Evolutionary conservation across 2,329 filamentous ascomycete genomes (phyloP), one percentile per base, ranked within the genome.

Genomic region (Cordyceps farinosa): DNA sequence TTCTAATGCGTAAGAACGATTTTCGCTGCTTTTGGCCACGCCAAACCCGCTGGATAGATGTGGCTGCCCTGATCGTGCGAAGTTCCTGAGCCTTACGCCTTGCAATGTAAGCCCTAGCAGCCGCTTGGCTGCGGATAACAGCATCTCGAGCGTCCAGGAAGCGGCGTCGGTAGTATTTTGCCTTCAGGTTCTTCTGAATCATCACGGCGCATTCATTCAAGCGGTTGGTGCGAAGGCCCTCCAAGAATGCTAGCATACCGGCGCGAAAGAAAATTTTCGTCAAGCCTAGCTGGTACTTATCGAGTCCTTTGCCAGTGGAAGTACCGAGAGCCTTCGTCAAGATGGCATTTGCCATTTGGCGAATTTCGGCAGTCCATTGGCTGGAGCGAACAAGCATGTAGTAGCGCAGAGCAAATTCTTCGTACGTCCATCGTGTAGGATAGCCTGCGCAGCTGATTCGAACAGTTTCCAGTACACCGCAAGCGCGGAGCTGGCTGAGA

Each of bases 181-280:
- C 92, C 67, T 88, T 90, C 62, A 99, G 80, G 73, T 99, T 99
- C 87, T 99, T 99, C 78, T 99, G 95, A 63, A 99, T 99, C 87
- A 99, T 90, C 70, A 96, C 91, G 13, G 95, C 95, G 69, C 93
- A 96, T 68, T 92, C 90, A 74, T 96, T 98, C 73, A 99, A 84
- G 64, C 93, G 88, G 68, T 84, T 91, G 13, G 95, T 97, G 64
- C 95, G 88, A 67, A 97, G 83, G 69, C 97, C 97, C 78, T 99
- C 95, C 57, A 99, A 81, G 80, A 97, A 97, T 7, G 95, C 95
- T 70, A 99, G 88, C 95, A 99, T 99, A 76, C 95, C 95, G 62
- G 95, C 95, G 65, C 95, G 90, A 87, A 99, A 99, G 81, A 99
- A 99, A 74, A 99, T 97, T 81, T 99, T 99, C 59, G 94, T 98